These are phyloP conservation scores for Xylariaceae sp. DNA, from an alignment of 2,329 filamentous ascomycete genomes.

Conservation along the genomic window DNA sequence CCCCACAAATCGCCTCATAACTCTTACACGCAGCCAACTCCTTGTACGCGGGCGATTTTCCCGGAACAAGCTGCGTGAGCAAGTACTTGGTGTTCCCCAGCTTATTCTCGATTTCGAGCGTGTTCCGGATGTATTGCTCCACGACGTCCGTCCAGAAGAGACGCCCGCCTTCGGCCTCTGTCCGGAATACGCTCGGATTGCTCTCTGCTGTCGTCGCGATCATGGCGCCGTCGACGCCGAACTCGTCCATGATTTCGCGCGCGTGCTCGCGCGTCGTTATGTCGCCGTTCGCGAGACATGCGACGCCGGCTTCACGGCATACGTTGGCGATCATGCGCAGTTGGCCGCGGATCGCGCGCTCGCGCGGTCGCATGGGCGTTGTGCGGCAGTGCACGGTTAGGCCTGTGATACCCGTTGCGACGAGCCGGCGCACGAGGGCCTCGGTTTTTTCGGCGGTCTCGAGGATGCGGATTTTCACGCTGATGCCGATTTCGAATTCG, in stretches of 20 bases:
- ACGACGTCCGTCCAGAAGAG: conserved; percentile 73
- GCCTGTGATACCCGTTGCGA: conserved; percentile 82
- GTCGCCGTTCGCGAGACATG: conserved; percentile 94
- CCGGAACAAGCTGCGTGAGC: conserved; percentile 78
- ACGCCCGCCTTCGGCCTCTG: conserved; percentile 59
- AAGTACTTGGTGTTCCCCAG: conserved; percentile 93
- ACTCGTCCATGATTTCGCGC: conserved; percentile 65
- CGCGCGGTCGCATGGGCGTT: conserved; percentile 87
- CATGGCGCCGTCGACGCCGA: conserved; percentile 90
- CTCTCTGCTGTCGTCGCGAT: conserved; percentile 89
- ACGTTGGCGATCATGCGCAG: conserved; percentile 76
- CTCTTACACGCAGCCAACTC: conserved; percentile 60
- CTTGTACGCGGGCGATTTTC: conserved; percentile 62
- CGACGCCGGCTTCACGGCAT: conserved; percentile 79
- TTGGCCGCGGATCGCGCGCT: conserved; percentile 80
- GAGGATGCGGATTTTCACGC: conserved; percentile 90
- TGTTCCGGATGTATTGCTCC: conserved; percentile 64
- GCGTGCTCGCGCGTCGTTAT: conserved; percentile 72
- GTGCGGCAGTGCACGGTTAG: conserved; percentile 95
- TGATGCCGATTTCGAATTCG: conserved; percentile 83
- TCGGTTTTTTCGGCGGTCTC: conserved; percentile 72
- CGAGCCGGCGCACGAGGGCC: conserved; percentile 69
- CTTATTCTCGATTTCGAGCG: conserved; percentile 75
- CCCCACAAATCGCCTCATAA: conserved; percentile 63
- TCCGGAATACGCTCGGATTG: conserved; percentile 82